Evolutionary conservation across 2,329 filamentous ascomycete genomes (phyloP).

Genomic region (Colletotrichum salicis): DNA sequence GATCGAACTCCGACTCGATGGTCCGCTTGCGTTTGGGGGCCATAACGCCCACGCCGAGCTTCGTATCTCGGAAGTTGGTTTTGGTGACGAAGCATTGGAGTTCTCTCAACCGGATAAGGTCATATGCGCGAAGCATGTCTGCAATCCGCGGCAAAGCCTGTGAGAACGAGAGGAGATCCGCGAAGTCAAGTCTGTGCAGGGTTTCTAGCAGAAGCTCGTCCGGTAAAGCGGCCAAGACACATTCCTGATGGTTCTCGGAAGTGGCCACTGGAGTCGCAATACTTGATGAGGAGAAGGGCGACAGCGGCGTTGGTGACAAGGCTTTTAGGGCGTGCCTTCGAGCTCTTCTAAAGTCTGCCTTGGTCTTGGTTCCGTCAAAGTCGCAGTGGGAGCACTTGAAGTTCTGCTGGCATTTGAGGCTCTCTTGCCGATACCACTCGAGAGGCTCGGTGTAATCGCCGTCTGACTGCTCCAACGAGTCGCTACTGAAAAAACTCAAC

Average conservation of each 20-base stretch:
- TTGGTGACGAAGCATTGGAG: conserved; percentile 60
- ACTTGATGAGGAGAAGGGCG: neutral
- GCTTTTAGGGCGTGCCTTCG: conserved; percentile 13
- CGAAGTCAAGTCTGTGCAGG: conserved; percentile 46
- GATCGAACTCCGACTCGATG: conserved; percentile 61
- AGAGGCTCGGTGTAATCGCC: conserved; percentile 39
- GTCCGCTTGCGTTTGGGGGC: conserved; percentile 38
- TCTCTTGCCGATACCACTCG: conserved; percentile 36
- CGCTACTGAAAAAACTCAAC: conserved; percentile 62
- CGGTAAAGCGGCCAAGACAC: conserved; percentile 42
- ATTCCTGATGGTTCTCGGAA: neutral
- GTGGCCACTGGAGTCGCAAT: conserved; percentile 40
- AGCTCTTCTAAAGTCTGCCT: conserved; percentile 12
- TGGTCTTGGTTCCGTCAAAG: conserved; percentile 27
- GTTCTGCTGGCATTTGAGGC: neutral
- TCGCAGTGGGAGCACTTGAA: conserved; percentile 43
- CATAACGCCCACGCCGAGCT: conserved; percentile 56
- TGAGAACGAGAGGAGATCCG: conserved; percentile 50
- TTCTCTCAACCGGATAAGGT: conserved; percentile 54
- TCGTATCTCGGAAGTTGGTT: conserved; percentile 47
- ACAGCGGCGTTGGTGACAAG: neutral
- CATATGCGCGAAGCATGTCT: conserved; percentile 46
- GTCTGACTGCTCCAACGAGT: conserved; percentile 54
- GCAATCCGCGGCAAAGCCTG: conserved; percentile 50
- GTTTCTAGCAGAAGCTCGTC: conserved; percentile 53